Base-by-base conservation (phyloP, 163 green algal species). In the Picocystis sp. region DNA sequence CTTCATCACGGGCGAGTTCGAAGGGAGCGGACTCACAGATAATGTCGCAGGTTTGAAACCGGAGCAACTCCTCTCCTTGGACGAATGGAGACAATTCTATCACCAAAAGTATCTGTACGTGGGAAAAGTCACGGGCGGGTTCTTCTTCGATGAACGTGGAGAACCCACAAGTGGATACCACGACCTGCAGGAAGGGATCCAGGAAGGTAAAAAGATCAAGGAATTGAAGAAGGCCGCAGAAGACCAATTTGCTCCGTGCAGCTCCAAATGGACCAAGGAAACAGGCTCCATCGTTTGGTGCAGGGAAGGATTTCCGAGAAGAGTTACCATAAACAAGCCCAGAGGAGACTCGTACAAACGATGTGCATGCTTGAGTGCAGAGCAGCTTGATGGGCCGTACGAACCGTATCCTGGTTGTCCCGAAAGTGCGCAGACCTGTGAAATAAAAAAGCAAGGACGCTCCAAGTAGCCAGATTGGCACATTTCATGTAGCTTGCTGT, bases 81-180 rank as follows among this genome's bases (percentile, higher is more conserved):
- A 74, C 2, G 45, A 67, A 14, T 86, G 78, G 78, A 48, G 61
- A 17, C 57, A 65, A 13, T 86, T 86, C 56, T 86, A 78, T 33
- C 60, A 62, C 53, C 41, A 38, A 10, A 43, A 19, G 14, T 62
- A 62, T 11, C 3, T 15, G 3, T 35, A 24, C 22, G 45, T 55
- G 2, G 55, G 55, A 25, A 11, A 25, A 3, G n/a, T 56, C 24
- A 42, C 23, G 3, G 45, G 24, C 3, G 55, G 55, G 2, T 17
- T 9, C 22, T 62, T 51, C 49, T 56, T 53, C 55, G 55, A 62
- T 50, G 45, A 56, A 41, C 2, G 12, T n/a, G 55, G 55, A 25
- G 33, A 45, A 10, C 22, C 29, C 22, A 62, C 55, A 15, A 8
- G 8, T 12, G 29, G 29, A 38, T 38, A 38, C 29, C 29, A 8